A percentile compares a stretch with the other conserved stretches of the same genome.
These are phyloP conservation scores for Ascosphaera apis DNA, from an alignment of 2,329 filamentous ascomycete genomes.

Conservation along the genomic window DNA sequence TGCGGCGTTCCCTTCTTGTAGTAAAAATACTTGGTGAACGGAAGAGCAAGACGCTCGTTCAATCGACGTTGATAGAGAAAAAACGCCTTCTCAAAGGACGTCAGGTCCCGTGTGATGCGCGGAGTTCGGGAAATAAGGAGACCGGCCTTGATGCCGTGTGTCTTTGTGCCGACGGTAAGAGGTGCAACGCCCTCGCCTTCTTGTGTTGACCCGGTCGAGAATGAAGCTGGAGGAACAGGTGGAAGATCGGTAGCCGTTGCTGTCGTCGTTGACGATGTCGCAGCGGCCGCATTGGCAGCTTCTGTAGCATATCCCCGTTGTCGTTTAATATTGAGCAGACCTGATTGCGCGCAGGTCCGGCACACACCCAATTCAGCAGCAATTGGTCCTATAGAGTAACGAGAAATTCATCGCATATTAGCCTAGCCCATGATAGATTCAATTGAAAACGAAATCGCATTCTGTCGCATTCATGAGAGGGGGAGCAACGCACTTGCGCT, in stretches of 20 bases:
- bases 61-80: slow-evolving; percentile 95
- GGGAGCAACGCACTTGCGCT: slow-evolving; percentile 11
- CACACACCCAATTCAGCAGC: slow-evolving; percentile 18
- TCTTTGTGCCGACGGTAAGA: no score
- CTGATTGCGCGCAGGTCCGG: slow-evolving; percentile 22
- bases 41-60: slow-evolving; percentile 71
- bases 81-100: slow-evolving; percentile 75
- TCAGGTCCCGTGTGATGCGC: slow-evolving; percentile 59
- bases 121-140: slow-evolving; percentile 76
- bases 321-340: slow-evolving; percentile 17
- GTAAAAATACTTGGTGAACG: slow-evolving; percentile 82
- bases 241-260: slow-evolving; percentile 17
- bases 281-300: slow-evolving; percentile 16
- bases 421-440: no score
- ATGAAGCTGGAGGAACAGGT: slow-evolving; percentile 6
- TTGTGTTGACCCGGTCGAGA: slow-evolving; percentile 11
- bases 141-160: slow-evolving; percentile 34
- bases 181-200: no score
- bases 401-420: slow-evolving; percentile 6
- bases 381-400: slow-evolving; percentile 12
- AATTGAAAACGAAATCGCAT: neutral
- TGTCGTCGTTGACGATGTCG: slow-evolving; percentile 11
- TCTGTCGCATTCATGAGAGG: neutral
- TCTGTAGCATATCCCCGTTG: slow-evolving; percentile 20
- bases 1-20: slow-evolving; percentile 74